Evolutionary conservation across 331 rosid genomes (phyloP).

Genomic region (Telfairia occidentalis): DNA sequence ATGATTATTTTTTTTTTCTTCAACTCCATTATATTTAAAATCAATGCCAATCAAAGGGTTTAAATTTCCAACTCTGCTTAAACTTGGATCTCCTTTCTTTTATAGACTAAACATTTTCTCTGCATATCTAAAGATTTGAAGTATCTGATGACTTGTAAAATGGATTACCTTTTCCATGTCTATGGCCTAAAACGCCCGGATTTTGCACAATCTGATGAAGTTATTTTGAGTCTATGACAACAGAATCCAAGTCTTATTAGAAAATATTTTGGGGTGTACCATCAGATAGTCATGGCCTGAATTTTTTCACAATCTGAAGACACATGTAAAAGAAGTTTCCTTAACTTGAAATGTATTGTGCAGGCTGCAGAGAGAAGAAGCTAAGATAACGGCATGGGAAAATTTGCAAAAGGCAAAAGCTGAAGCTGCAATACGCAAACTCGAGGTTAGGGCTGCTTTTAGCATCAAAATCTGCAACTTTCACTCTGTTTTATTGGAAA

Average conservation of each 20-base stretch:
- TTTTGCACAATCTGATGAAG: not conserved
- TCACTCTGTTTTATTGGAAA: not conserved
- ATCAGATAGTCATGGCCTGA: not conserved
- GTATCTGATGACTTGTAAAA: not conserved
- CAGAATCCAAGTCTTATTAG: not conserved
- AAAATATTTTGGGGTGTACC: too few species aligned
- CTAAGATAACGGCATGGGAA: slow-evolving; percentile 86
- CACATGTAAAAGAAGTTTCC: not conserved
- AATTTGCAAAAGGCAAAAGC: slow-evolving; percentile 82
- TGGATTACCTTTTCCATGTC: not conserved
- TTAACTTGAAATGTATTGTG: not conserved
- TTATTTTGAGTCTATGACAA: not conserved
- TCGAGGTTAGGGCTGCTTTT: slow-evolving; percentile 41
- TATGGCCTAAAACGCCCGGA: not conserved
- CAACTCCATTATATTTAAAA: not conserved
- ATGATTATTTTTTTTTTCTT: not conserved
- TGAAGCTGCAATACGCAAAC: slow-evolving; percentile 69
- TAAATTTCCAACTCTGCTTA: not conserved
- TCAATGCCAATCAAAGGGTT: not conserved
- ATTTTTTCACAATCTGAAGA: not conserved
- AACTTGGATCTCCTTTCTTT: not conserved
- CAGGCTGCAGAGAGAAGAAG: slow-evolving; percentile 72
- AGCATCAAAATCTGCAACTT: slow-evolving; percentile 1
- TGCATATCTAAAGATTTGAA: not conserved
- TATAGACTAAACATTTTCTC: not conserved